A percentile compares a stretch with the other conserved stretches of the same genome.
phyloP scores from a whole-genome alignment of 306 rosid species.

The Ochetophila trinervis region DNA sequence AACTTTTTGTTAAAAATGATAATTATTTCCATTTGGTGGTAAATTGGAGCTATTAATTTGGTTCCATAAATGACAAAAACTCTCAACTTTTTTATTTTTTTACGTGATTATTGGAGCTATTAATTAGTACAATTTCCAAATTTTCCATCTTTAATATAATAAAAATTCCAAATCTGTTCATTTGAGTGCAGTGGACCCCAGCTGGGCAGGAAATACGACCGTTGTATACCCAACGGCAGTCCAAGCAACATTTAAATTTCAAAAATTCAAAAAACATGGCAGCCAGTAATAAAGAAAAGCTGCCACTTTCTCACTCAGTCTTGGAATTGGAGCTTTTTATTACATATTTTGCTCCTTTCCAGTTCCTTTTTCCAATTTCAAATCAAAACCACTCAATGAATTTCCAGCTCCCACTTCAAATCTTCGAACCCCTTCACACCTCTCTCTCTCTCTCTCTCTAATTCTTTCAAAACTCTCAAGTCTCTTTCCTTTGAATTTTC shows the following conservation, averaged over 20 bases:
- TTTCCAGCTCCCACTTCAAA: too few species aligned
- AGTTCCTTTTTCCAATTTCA: not conserved
- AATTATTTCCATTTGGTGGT: too few species aligned
- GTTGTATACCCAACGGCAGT: constrained; percentile 35
- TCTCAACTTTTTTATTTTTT: too few species aligned
- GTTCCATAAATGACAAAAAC: too few species aligned
- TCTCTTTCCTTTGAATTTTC: constrained; percentile 3
- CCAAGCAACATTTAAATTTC: constrained; percentile 61
- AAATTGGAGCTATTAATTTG: too few species aligned
- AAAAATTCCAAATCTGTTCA: not conserved
- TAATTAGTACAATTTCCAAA: not conserved
- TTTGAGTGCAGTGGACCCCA: constrained; percentile 12
- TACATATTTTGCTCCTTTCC: not conserved
- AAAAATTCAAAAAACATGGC: constrained; percentile 44
- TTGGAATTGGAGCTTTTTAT: constrained; percentile 26
- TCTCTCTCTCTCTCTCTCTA: not conserved
- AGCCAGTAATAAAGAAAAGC: constrained; percentile 35
- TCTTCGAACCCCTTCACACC: not conserved
- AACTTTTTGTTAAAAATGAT: too few species aligned
- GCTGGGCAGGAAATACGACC: constrained; percentile 37
- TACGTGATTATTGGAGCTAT: too few species aligned
- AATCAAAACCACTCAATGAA: too few species aligned
- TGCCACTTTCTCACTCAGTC: constrained; percentile 26
- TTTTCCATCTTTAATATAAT: not conserved
- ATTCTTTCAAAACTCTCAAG: not conserved